Evolutionary conservation across 805 yeast genomes (phyloP), one percentile per base, ranked within the genome.

Genomic region (Yarrowia alimentaria): DNA sequence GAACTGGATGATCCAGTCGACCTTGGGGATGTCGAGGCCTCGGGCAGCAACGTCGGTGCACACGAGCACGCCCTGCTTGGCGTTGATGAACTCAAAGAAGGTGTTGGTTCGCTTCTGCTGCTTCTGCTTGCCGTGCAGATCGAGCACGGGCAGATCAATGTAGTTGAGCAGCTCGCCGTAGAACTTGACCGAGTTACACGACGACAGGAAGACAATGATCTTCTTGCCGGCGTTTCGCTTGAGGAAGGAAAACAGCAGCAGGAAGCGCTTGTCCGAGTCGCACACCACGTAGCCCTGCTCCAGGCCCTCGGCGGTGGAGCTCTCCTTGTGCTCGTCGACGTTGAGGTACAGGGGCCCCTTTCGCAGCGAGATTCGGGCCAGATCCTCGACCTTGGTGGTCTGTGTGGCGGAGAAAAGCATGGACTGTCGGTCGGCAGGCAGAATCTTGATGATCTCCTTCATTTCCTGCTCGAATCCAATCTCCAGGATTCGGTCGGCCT

Each of bases 21-120:
- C 99, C 21, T 94, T 83, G 50, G 99, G 99, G 60, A 93, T 93
- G 73, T 93, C 99, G 58, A 93, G 79, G 18, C 99, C 99, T 76
- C 99, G 83, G 17, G 99, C 99, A 24, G 99, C 99, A 59, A 93
- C 99, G 69, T 93, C 99, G 0, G 99, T 93, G 72, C 98, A 93
- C 51, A 93, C 76, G 61, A 93, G 70, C 34, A 86, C 90, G 40
- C 99, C 99, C 64, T 83, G 86, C 61, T 84, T 89, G 54, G 99
- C 98, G 62, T 93, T 93, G 74, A 98, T 88, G 69, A 93, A 93
- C 72, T 93, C 99, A 66, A 91, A 91, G 66, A 93, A 93, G 5
- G 99, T 93, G 69, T 93, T 93, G 47, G 99, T 93, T 67, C 99
- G 80, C 76, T 93, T 93, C 68, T 91, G 97, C 72, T 93, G 99